These are phyloP conservation scores for Yarrowia yakushimensis DNA, from an alignment of 805 yeast genomes.

Conservation along the genomic window DNA sequence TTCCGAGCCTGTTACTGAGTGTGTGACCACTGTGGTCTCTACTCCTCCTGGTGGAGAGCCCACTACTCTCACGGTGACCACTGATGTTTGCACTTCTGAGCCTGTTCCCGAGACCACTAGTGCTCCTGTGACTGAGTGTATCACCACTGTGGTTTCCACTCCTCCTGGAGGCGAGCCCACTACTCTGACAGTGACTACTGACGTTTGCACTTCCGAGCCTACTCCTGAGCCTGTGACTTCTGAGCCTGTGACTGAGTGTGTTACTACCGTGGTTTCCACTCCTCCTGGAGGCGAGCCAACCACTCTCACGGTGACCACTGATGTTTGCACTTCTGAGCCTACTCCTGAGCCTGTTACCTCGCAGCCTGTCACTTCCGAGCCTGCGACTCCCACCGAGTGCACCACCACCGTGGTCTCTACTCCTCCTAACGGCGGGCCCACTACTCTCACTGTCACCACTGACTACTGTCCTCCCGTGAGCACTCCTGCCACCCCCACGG, in stretches of 20 bases:
- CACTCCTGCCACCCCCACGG: background rate
- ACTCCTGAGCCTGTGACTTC: background rate
- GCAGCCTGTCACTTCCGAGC: background rate
- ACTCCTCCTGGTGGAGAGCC: background rate
- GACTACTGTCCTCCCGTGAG: slow-evolving; percentile 5
- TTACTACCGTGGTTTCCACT: background rate
- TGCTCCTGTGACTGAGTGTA: background rate
- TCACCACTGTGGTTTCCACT: background rate
- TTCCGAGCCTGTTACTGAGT: background rate
- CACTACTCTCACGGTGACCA: background rate
- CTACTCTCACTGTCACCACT: background rate
- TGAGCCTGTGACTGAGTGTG: background rate
- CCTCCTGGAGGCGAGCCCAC: background rate
- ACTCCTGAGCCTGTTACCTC: no score
- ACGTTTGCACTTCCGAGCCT: background rate
- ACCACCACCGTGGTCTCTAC: background rate
- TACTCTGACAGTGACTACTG: background rate
- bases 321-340: background rate
- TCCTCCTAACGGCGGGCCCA: background rate
- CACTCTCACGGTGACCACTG: background rate
- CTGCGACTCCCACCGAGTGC: background rate
- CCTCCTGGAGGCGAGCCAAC: background rate
- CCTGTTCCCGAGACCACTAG: background rate
- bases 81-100: background rate
- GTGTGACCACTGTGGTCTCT: background rate